phyloP scores from a whole-genome alignment of 2,329 filamentous ascomycete species.

The Trichoderma atroviride region DNA sequence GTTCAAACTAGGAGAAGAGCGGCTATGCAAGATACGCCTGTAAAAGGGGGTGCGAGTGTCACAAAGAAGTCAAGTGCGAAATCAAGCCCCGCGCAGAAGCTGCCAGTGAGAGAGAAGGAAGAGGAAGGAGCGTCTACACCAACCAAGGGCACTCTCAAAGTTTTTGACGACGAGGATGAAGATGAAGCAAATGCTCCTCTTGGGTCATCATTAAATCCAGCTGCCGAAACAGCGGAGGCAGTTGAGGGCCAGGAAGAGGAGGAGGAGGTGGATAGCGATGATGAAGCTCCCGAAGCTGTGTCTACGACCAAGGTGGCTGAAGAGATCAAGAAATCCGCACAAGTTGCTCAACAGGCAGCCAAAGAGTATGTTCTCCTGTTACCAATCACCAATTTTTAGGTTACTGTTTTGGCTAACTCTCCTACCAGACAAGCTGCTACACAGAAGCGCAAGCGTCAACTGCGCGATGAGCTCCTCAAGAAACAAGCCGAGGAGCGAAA shows the following conservation, averaged over 20 bases:
- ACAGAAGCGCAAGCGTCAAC: conserved; percentile 58
- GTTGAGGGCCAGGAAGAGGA: conserved; percentile 46
- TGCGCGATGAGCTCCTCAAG: conserved; percentile 57
- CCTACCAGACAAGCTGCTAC: conserved; percentile 50
- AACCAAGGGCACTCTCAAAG: conserved; percentile 37
- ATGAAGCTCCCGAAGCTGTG: conserved; percentile 62
- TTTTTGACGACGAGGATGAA: conserved; percentile 43
- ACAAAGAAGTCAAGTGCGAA: conserved; percentile 28
- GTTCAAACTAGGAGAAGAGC: conserved; percentile 37
- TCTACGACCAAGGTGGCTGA: conserved; percentile 54
- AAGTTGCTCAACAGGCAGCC: conserved; percentile 52
- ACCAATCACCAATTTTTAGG: not conserved
- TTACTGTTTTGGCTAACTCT: not conserved
- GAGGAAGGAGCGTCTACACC: conserved; percentile 33
- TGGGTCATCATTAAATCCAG: not conserved
- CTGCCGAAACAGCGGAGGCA: conserved; percentile 31
- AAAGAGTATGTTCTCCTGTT: conserved; percentile 50
- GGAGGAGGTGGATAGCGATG: conserved; percentile 51
- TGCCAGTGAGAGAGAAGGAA: conserved; percentile 42
- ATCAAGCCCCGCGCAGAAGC: conserved; percentile 35
- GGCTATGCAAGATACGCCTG: conserved; percentile 31
- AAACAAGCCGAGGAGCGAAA: conserved; percentile 58
- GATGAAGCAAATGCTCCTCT: conserved; percentile 27
- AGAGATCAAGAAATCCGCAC: conserved; percentile 49
- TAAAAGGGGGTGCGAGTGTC: conserved; percentile 12